phyloP scores from a whole-genome alignment of 176 grass and related monocot species.

The Musa itinerans region DNA sequence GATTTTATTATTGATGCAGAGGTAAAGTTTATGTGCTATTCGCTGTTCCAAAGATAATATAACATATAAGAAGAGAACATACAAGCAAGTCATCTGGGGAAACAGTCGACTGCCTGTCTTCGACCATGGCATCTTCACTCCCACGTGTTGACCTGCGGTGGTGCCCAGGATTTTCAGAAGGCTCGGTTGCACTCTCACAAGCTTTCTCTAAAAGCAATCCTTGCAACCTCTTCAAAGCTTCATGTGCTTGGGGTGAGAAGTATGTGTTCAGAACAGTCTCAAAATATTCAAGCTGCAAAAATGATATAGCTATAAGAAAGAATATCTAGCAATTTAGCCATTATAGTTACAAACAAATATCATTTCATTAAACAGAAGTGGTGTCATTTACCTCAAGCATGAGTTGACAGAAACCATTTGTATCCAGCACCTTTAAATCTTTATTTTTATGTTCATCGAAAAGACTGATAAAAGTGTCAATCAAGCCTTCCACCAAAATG shows the following conservation, averaged over 20 bases:
- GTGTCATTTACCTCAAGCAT: conserved; percentile 67
- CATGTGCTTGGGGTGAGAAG: conserved; percentile 68
- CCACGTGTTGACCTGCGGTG: conserved; percentile 72
- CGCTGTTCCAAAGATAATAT: neutral
- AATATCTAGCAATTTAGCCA: neutral
- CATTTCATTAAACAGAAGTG: neutral
- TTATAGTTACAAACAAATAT: neutral
- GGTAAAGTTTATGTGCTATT: neutral
- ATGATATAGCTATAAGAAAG: neutral
- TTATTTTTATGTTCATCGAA: conserved; percentile 88
- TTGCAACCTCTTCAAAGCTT: conserved; percentile 85
- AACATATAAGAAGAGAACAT: conserved; percentile 25
- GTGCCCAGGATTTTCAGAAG: conserved; percentile 72
- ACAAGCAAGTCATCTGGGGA: conserved; percentile 98
- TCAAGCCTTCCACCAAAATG: conserved; percentile 85
- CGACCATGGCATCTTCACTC: conserved; percentile 78
- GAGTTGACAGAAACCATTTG: conserved; percentile 94
- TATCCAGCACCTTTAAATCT: conserved; percentile 64
- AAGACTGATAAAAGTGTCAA: conserved; percentile 86
- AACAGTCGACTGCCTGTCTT: conserved; percentile 65
- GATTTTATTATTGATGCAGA: neutral
- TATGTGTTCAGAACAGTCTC: conserved; percentile 62
- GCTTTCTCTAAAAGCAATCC: conserved; percentile 87
- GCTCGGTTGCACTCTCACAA: conserved; percentile 67
- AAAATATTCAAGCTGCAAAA: conserved; percentile 87